Evolutionary conservation across 1,284 basidiomycete genomes (phyloP).

Genomic region (Prillingera fragicola): DNA sequence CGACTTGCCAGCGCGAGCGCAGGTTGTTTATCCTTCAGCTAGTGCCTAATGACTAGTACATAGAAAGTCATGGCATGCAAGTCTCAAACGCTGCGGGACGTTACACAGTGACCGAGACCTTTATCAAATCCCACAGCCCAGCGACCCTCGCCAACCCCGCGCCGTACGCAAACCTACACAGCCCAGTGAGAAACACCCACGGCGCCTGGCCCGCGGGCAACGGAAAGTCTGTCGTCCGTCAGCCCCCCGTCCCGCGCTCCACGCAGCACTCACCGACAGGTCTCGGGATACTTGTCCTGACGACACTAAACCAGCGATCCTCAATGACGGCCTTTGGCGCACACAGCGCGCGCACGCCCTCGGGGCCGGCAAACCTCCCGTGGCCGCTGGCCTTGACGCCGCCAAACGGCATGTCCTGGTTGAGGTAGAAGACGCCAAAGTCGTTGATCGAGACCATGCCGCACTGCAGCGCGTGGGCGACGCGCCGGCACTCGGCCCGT

Average conservation of each 20-base stretch:
- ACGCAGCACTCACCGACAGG: conserved; percentile 23
- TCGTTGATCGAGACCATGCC: conserved; percentile 98
- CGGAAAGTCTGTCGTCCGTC: conserved; percentile 13
- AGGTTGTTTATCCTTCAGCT: no score
- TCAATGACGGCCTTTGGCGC: conserved; percentile 79
- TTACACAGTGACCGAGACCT: conserved; percentile 3
- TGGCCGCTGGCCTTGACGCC: conserved; percentile 84
- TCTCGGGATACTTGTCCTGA: conserved; percentile 76
- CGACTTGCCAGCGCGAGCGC: no score
- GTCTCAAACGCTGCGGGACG: no score
- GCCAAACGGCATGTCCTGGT: conserved; percentile 91
- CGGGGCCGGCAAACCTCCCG: conserved; percentile 85
- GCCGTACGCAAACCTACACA: conserved; percentile 69
- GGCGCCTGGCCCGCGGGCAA: conserved; percentile 21
- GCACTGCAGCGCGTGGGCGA: conserved; percentile 73
- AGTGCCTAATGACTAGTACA: no score
- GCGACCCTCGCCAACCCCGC: conserved; percentile 45
- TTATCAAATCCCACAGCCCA: conserved; percentile 33
- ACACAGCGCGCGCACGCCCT: conserved; percentile 80
- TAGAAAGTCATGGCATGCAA: no score
- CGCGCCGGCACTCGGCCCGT: conserved; percentile 64
- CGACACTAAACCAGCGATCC: conserved; percentile 73
- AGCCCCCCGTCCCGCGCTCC: conserved; percentile 10
- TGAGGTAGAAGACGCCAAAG: conserved; percentile 82
- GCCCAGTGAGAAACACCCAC: conserved; percentile 72